Percentiles rank a stretch among this genome's conserved stretches.
Evolutionary conservation across 1,284 basidiomycete genomes (phyloP).

Genomic region (Trichosporon asahii): DNA sequence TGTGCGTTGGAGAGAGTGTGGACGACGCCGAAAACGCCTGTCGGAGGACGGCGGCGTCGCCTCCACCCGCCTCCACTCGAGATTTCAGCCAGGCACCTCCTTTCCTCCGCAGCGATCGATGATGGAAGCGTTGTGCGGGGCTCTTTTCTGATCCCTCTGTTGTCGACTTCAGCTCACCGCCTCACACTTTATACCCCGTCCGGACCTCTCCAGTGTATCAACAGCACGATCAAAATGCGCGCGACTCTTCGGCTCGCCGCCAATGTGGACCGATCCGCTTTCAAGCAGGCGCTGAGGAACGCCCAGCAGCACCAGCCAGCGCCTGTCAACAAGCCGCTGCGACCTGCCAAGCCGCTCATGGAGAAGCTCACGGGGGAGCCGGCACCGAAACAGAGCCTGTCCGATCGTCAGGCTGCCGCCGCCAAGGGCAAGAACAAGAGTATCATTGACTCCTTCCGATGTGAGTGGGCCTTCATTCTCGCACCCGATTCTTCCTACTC

Average conservation of each 20-base stretch:
- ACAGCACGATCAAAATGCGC: neutral
- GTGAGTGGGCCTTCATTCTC: neutral
- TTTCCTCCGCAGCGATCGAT: neutral
- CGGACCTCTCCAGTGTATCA: neutral
- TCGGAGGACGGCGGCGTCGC: neutral
- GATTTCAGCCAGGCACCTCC: neutral
- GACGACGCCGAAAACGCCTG: neutral
- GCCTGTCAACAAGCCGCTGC: neutral
- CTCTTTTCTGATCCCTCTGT: neutral
- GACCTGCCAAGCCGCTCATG: neutral
- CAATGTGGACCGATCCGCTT: neutral
- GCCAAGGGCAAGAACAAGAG: conserved; percentile 8
- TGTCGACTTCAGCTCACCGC: neutral
- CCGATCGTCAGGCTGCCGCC: neutral
- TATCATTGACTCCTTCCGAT: conserved; percentile 4
- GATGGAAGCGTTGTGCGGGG: neutral
- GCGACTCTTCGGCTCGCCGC: neutral
- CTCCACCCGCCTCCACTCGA: neutral
- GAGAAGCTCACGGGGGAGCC: neutral
- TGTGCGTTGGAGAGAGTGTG: neutral
- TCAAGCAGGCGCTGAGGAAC: conserved; percentile 1
- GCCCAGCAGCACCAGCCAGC: neutral
- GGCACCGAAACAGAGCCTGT: neutral
- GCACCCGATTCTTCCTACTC: too few relatives aligned
- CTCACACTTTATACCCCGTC: neutral